Evolutionary conservation across 257 asterid species (phyloP).

Genomic region (Echium plantagineum): DNA sequence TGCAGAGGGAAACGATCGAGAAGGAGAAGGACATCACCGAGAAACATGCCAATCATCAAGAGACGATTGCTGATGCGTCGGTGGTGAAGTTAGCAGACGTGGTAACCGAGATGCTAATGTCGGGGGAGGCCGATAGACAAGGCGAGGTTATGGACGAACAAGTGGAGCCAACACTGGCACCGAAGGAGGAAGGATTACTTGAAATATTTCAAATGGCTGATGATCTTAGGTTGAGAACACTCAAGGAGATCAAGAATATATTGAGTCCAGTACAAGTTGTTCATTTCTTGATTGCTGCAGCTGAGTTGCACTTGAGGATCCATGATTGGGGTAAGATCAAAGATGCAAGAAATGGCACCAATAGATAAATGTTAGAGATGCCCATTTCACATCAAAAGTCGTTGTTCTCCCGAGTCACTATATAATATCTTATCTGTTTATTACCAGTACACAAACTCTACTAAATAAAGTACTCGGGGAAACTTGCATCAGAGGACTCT

Average conservation of each 20-base stretch:
- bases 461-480: too few relatives aligned
- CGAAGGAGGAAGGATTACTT: constrained; percentile 33
- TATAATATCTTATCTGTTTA: too few relatives aligned
- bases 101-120: constrained; percentile 28
- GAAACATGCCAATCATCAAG: constrained; percentile 47
- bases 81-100: constrained; percentile 48
- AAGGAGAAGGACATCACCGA: constrained; percentile 45
- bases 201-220: constrained; percentile 37
- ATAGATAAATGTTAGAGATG: too few relatives aligned
- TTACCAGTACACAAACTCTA: neutral
- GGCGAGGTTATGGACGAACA: constrained; percentile 5
- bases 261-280: constrained; percentile 38
- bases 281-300: constrained; percentile 68
- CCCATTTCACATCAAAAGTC: too few relatives aligned
- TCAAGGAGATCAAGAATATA: constrained; percentile 22
- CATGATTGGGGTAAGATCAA: constrained; percentile 63
- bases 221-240: constrained; percentile 44
- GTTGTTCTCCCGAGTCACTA: too few relatives aligned
- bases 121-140: neutral
- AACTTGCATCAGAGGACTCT: too few relatives aligned
- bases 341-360: constrained; percentile 15
- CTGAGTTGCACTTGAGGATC: constrained; percentile 54
- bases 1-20: constrained; percentile 32
- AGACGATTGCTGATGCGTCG: constrained; percentile 33
- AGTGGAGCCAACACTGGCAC: constrained; percentile 16